phyloP scores from a whole-genome alignment of 306 rosid species.

The Prunus padus region DNA sequence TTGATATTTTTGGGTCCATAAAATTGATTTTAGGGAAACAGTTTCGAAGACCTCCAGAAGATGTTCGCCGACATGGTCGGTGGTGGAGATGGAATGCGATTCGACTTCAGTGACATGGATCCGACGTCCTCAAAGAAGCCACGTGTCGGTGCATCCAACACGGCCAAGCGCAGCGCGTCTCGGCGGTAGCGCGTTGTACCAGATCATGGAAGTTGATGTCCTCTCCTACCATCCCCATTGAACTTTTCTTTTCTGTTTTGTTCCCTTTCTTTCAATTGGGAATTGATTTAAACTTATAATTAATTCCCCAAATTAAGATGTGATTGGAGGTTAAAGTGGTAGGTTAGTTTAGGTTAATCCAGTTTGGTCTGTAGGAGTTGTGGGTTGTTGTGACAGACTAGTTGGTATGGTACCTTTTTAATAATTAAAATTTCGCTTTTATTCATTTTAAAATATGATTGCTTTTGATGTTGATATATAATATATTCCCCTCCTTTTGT shows the following conservation, averaged over 20 bases:
- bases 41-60: conserved; percentile 85
- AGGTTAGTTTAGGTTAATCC: not conserved
- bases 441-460: not conserved
- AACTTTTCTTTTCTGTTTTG: not conserved
- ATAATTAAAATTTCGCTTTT: not conserved
- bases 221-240: not conserved
- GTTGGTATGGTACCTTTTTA: not conserved
- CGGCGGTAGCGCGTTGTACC: conserved; percentile 37
- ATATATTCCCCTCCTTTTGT: too few species aligned
- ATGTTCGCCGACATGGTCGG: conserved; percentile 90
- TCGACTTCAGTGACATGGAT: conserved; percentile 30
- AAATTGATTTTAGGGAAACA: conserved; percentile 51
- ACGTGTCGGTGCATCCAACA: conserved; percentile 37
- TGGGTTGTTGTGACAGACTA: not conserved
- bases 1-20: not conserved
- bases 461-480: too few species aligned
- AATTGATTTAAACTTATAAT: not conserved
- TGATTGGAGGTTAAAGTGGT: not conserved
- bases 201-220: not conserved
- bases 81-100: conserved; percentile 51
- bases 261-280: not conserved
- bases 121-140: conserved; percentile 54
- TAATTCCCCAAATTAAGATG: not conserved
- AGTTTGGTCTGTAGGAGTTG: not conserved
- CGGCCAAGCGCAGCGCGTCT: conserved; percentile 51